These are phyloP conservation scores for Saturnispora saitoi DNA, from an alignment of 805 yeast species.

Conservation along the genomic window DNA sequence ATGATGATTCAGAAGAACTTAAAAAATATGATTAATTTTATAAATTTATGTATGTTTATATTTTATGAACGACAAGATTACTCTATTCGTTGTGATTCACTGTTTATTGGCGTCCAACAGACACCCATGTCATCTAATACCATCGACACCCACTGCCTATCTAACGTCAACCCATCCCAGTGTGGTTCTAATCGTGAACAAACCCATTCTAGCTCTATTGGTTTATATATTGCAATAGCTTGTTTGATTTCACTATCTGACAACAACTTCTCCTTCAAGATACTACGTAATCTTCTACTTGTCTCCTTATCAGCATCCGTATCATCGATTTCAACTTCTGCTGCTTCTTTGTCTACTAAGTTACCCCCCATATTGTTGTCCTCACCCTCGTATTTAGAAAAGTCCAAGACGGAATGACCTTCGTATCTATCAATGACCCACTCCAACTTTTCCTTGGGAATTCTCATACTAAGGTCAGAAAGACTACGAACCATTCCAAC, in stretches of 20 bases:
- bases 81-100: background rate
- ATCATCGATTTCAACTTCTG: background rate
- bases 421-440: slow-evolving; percentile 2
- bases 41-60: background rate
- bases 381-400: slow-evolving; percentile 2
- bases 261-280: slow-evolving; percentile 15
- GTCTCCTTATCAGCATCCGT: slow-evolving; percentile 6
- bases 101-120: slow-evolving; percentile 16
- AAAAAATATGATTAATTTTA: slow-evolving; percentile 20
- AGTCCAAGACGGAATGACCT: slow-evolving; percentile 4
- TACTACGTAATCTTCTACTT: slow-evolving; percentile 10
- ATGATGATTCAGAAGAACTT: slow-evolving; percentile 22
- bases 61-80: background rate
- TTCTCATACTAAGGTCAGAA: slow-evolving; percentile 16
- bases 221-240: slow-evolving; percentile 20
- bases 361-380: slow-evolving; percentile 5
- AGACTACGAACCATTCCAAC: slow-evolving; percentile 6
- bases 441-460: slow-evolving; percentile 5
- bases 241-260: slow-evolving; percentile 13
- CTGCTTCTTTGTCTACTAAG: background rate
- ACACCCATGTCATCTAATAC: slow-evolving; percentile 25
- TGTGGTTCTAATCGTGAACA: slow-evolving; percentile 11
- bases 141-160: slow-evolving; percentile 16
- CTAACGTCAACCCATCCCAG: slow-evolving; percentile 16
- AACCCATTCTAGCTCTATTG: slow-evolving; percentile 19